A percentile compares a stretch with the other conserved stretches of the same genome.
These are phyloP conservation scores for Saturnispora zaruensis DNA, from an alignment of 805 yeast genomes.

Conservation along the genomic window DNA sequence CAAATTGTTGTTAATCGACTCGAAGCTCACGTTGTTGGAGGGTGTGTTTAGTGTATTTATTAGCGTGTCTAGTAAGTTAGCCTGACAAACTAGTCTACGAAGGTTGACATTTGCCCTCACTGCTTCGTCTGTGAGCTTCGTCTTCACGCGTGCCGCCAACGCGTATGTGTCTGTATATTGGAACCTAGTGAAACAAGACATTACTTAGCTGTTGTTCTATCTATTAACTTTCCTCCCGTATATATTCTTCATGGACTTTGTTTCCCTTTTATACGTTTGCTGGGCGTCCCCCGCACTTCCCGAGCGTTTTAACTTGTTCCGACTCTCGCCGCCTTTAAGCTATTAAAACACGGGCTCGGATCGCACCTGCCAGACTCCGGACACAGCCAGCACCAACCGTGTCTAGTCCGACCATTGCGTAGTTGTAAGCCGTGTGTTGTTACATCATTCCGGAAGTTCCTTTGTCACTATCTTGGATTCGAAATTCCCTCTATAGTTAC, in stretches of 20 bases:
- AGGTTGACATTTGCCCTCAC: slow-evolving; percentile 47
- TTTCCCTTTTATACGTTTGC: background rate
- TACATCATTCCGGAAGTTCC: background rate
- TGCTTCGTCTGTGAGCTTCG: slow-evolving; percentile 57
- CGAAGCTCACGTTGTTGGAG: slow-evolving; percentile 9
- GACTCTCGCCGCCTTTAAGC: background rate
- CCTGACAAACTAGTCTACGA: slow-evolving; percentile 56
- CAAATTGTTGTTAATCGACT: background rate
- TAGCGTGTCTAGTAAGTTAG: slow-evolving; percentile 57
- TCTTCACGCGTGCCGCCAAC: slow-evolving; percentile 56
- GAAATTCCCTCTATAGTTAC: background rate
- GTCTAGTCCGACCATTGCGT: background rate
- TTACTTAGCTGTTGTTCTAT: background rate
- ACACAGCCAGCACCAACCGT: background rate
- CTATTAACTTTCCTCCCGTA: background rate
- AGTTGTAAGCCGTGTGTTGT: background rate
- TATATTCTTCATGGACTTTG: background rate
- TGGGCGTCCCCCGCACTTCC: background rate
- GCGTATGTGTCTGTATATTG: slow-evolving; percentile 41
- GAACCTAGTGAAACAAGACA: slow-evolving; percentile 7
- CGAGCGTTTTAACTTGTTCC: background rate
- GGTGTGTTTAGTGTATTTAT: slow-evolving; percentile 40
- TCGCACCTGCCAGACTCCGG: background rate
- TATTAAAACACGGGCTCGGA: background rate
- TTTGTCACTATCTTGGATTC: background rate